These are phyloP conservation scores for Udeniomyces megalosporus DNA, from an alignment of 768 basidiomycete genomes.

Conservation along the genomic window DNA sequence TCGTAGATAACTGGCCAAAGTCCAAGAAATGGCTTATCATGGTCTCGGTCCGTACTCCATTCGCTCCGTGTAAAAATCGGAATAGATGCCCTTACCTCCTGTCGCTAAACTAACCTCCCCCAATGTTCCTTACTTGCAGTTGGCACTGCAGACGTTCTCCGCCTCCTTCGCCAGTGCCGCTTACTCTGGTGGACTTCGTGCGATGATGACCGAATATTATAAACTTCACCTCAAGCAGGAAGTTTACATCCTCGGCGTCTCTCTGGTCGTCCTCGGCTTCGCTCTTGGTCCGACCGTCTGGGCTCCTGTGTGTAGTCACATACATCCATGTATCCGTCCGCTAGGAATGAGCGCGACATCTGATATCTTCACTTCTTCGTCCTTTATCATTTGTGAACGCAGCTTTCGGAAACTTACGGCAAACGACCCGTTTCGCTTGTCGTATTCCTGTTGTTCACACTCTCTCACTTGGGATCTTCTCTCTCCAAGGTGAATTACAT, in stretches of 20 bases:
- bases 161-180: not conserved
- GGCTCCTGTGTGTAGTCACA: not conserved
- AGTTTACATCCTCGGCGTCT: not conserved
- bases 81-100: too few relatives aligned
- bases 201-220: not conserved
- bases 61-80: too few relatives aligned
- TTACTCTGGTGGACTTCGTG: not conserved
- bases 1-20: too few relatives aligned
- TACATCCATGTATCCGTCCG: too few relatives aligned
- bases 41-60: too few relatives aligned
- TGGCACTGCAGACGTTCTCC: not conserved
- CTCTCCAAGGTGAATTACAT: not conserved
- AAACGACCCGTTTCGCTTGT: not conserved
- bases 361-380: too few relatives aligned
- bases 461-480: not conserved
- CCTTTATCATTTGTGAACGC: too few relatives aligned
- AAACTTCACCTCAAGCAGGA: not conserved
- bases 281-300: not conserved
- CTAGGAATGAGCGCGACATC: too few relatives aligned
- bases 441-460: not conserved
- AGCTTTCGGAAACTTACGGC: not conserved
- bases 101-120: too few relatives aligned
- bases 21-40: too few relatives aligned
- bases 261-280: not conserved
- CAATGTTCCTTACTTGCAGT: too few relatives aligned